Base-by-base conservation (phyloP, 2,329 filamentous ascomycete genomes). In the Basipetospora chlamydospora region DNA sequence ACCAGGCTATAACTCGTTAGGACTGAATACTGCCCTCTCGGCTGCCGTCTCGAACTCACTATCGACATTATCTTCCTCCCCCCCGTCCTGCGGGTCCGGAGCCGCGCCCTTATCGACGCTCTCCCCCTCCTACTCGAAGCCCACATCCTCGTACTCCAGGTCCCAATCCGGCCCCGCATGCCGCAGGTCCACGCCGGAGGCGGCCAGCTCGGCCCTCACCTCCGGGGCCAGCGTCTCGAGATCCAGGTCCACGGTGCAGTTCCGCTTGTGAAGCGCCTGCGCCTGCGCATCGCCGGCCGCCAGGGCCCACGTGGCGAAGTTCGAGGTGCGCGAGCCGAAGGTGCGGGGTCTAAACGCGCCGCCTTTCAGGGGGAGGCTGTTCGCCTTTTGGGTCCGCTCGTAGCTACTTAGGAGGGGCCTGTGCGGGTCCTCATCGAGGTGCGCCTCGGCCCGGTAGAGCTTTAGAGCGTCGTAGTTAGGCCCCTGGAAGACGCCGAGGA, bases 401-500 rank as follows among this genome's bases (percentile, higher is more conserved):
- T 57, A 59, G 5, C 49, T 44, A 2, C 61, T 59, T 6, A 69
- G 44, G 5, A 77, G 54, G 3, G 66, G 68, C 30, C 49, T 50
- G 1, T 38, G 39, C 0, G 57, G 54, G 28, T 73, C 59, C 2
- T 52, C 49, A 13, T 66, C 47, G 3, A 59, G 43, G 43, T 77
- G 73, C 1, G 61, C 61, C 5, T 73, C 64, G 5, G 41, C 46
- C 4, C 63, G 53, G 45, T 61, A 74, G 2, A 73, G 50, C 1
- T 55, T 54, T 0, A 65, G 62, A 2, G 51, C 43, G 1, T 53
- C 41, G 44, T 78, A 78, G 3, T 53, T 51, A 0, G 64, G 62
- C 1, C 73, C 74, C 45, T 78, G 66, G 2, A 75, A 59, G 5
- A 61, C 67, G 20, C 73, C 73, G 20, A 76, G 51, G 5, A 59